phyloP scores from a whole-genome alignment of 805 yeast genomes.

The Wickerhamiella galacta region DNA sequence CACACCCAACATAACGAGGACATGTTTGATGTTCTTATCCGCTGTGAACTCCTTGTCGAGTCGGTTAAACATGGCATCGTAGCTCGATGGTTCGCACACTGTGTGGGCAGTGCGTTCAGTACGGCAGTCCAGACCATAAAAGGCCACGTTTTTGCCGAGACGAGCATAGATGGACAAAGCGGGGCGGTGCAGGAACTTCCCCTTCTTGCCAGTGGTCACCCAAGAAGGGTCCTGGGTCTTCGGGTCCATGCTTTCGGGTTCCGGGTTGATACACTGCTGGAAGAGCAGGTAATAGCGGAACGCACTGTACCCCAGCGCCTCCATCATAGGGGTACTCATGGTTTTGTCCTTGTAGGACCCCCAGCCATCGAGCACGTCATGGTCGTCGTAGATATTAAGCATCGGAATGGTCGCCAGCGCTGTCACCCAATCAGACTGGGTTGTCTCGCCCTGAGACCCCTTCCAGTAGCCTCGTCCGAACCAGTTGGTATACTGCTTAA shows the following conservation, averaged over 20 bases:
- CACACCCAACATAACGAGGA: slow-evolving; percentile 74
- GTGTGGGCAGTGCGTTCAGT: slow-evolving; percentile 62
- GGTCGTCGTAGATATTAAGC: slow-evolving; percentile 82
- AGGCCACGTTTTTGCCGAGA: slow-evolving; percentile 54
- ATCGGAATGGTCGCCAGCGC: slow-evolving; percentile 75
- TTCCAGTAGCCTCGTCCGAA: slow-evolving; percentile 80
- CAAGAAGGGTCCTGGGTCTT: slow-evolving; percentile 34
- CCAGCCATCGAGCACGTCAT: slow-evolving; percentile 91
- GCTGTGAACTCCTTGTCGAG: slow-evolving; percentile 35
- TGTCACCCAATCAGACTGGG: slow-evolving; percentile 50
- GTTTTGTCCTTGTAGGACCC: slow-evolving; percentile 72
- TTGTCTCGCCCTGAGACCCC: slow-evolving; percentile 48
- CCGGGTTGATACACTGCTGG: slow-evolving; percentile 62
- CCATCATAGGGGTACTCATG: slow-evolving; percentile 54
- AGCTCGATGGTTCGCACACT: slow-evolving; percentile 39
- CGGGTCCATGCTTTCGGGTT: slow-evolving; percentile 27
- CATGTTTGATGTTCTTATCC: slow-evolving; percentile 48
- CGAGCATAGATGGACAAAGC: slow-evolving; percentile 57
- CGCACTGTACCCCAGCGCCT: slow-evolving; percentile 60
- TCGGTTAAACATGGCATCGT: slow-evolving; percentile 43
- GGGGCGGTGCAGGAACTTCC: slow-evolving; percentile 52
- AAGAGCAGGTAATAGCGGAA: slow-evolving; percentile 77
- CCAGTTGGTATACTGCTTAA: slow-evolving; percentile 68
- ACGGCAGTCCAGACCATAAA: slow-evolving; percentile 80
- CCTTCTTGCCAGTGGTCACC: slow-evolving; percentile 41